Base-by-base conservation (phyloP, 2,329 filamentous ascomycete genomes). In the Aaosphaeria arxii region DNA sequence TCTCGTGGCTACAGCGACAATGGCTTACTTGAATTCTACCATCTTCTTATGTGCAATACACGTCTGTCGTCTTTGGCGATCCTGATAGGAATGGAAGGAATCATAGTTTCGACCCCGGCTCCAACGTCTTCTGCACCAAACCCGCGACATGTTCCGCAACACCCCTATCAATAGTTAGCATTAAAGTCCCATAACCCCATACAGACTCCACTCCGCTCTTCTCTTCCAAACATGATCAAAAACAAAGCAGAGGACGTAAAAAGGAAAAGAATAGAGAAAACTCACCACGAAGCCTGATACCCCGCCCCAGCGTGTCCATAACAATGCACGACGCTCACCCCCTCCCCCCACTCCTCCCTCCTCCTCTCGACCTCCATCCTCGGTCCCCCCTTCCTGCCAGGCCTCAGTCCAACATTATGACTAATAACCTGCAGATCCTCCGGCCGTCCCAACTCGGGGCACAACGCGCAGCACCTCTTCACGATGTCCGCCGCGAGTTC, bases 241-340 rank as follows among this genome's bases (percentile, higher is more conserved):
- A 24, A n/a, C n/a, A 24, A 24, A 24, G n/a, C 5, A 13, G 11
- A 46, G 30, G 30, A 39, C 9, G 13, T 41, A 24, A 17, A 29
- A 30, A 36, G 11, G 11, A 28, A 45, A 4, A 11, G 30, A 41
- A n/a, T 32, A 7, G n/a, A 9, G 31, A 35, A 6, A 44, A 51
- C 62, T 51, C 46, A 66, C 62, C 66, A 78, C 32, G 69, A 73
- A 5, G 71, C 70, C 64, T 78, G 76, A 66, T 78, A 96, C 11
- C 91, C 91, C 76, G 87, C 89, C 1, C 88, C 88, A 1, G 84
- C 82, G 67, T 91, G 87, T 0, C 88, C 88, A 60, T 91, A 91
- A 59, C 90, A 88, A 70, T 94, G 89, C 46, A 94, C 24, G 81
- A 80, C 32, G 79, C 84, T 44, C 1, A 66, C 53, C 4, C 53